Base-by-base conservation (phyloP, 176 grass and related monocot species). In the Phyllostachys edulis region DNA sequence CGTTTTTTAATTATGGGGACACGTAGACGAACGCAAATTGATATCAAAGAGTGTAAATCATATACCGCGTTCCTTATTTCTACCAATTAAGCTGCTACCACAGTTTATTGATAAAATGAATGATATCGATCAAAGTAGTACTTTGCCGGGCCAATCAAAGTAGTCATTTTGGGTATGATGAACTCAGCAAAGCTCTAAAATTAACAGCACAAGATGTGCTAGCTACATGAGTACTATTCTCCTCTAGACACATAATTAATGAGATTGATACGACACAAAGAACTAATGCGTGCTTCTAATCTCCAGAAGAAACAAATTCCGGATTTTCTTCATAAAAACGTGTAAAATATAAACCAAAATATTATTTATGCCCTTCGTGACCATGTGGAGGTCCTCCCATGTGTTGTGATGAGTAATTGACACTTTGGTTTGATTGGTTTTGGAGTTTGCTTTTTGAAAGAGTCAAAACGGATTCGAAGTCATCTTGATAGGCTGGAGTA, bases 1-100 rank as follows among this genome's bases (percentile, higher is more conserved):
- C 14, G 7, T 76, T 63, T 72, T 55, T 55, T 64, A 34, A 86
- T 82, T 69, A 82, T 78, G 4, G 49, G 79, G 29, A 74, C 44
- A 66, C 14, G 0, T 52, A 4, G 59, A 66, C 36, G 17, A 49
- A 57, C 45, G 47, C 26, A 87, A 59, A 26, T 67, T 57, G 20
- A 63, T 52, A 62, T 62, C 23, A 27, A 27, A 13, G 24, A 26
- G 11, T 27, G 56, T 24, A 24, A 60, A 55, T 55, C 55, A 27
- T 62, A 46, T 12, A 59, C 21, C 69, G 26, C 14, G 3, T 38
- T 60, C 38, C 27, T 81, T 3, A 16, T 68, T 18, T 34, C 0
- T 44, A 66, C 75, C 11, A 54, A 52, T 56, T 62, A 56, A 46
- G 37, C 20, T 29, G 50, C 13, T 60, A 56, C 27, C 51, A 55